Evolutionary conservation across 345 rosid genomes (phyloP).

Genomic region (Rhizophora mangle): DNA sequence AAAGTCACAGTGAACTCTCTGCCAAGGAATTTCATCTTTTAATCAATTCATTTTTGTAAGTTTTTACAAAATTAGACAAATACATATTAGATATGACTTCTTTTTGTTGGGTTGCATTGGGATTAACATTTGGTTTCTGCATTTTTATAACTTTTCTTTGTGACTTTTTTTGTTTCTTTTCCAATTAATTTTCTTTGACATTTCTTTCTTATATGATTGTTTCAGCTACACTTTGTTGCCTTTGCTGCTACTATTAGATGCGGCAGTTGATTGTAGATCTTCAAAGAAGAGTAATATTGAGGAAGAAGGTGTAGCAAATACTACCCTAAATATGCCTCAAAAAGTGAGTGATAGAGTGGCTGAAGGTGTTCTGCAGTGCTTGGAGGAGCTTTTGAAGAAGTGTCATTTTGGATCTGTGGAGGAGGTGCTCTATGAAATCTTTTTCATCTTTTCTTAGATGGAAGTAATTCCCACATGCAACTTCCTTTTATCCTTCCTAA

Average conservation of each 20-base stretch:
- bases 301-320: conserved; percentile 6
- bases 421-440: conserved; percentile 46
- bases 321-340: conserved; percentile 14
- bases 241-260: conserved; percentile 72
- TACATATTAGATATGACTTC: no score
- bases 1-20: no score
- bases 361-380: conserved; percentile 69
- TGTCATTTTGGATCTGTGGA: conserved; percentile 55
- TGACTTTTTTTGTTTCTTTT: background rate
- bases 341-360: conserved; percentile 75
- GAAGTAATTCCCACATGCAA: background rate
- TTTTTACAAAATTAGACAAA: no score
- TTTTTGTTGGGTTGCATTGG: background rate
- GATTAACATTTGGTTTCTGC: background rate
- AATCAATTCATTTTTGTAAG: no score
- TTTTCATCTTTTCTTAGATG: background rate
- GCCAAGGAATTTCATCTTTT: no score
- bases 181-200: background rate
- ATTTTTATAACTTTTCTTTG: background rate
- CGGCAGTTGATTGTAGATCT: conserved; percentile 60
- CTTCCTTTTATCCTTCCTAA: background rate
- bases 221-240: conserved; percentile 82
- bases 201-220: conserved; percentile 9
- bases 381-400: conserved; percentile 77
- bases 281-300: conserved; percentile 23